Percentiles rank a stretch among this genome's conserved stretches.
Conservation (phyloP, 176 grass and related monocot genomes). For the Juncus effusus region DNA sequence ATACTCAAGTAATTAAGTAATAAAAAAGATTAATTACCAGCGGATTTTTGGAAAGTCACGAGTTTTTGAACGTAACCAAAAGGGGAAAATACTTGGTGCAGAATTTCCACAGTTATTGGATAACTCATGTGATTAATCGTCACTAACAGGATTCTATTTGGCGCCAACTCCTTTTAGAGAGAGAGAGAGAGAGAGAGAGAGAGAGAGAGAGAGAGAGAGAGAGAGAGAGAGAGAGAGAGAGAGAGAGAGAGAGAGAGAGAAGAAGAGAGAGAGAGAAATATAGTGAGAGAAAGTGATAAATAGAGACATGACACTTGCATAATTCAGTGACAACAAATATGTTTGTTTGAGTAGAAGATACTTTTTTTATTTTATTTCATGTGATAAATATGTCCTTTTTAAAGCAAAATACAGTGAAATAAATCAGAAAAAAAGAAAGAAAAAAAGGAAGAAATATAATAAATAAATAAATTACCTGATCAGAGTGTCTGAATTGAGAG, state of each 20-base stretch:
- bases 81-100: conserved; percentile 99
- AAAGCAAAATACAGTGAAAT: too few species aligned
- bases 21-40: conserved; percentile 57
- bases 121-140: conserved; percentile 99
- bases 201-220: conserved; percentile 38
- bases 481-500: conserved; percentile 80
- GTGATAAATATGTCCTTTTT: too few species aligned
- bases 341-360: conserved; percentile 30
- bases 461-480: conserved; percentile 56
- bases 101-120: conserved; percentile 98
- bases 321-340: conserved; percentile 8
- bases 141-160: conserved; percentile 99
- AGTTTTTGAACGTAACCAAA: conserved; percentile 99
- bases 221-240: conserved; percentile 41
- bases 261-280: conserved; percentile 34
- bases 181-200: conserved; percentile 44
- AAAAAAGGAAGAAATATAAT: neutral
- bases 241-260: conserved; percentile 40
- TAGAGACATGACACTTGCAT: too few species aligned
- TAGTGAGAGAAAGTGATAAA: conserved; percentile 33
- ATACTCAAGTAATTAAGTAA: conserved; percentile 16
- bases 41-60: conserved; percentile 99
- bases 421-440: neutral
- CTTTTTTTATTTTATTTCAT: neutral
- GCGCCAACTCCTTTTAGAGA: conserved; percentile 79